Evolutionary conservation across 2,329 filamentous ascomycete species (phyloP), one percentile per base, ranked within the genome.

Genomic region (Zasmidium citrigriseum): DNA sequence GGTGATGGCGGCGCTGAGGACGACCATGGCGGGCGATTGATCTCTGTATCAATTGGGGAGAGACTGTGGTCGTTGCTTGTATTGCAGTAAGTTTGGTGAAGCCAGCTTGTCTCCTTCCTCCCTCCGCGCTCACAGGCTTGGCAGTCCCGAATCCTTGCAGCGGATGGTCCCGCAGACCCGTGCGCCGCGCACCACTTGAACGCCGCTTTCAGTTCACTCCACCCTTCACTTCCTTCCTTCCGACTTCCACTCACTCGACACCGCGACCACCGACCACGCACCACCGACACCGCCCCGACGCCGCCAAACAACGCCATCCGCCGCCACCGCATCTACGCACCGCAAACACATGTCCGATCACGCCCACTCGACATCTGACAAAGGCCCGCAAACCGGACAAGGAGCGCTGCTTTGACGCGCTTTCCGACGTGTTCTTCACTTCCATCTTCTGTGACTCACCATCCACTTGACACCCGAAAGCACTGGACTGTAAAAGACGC

Each of bases 1-100:
- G 80, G 93, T 98, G 82, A 99, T 97, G 72, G 95, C 98, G 72
- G 95, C 95, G 78, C 93, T 95, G 76, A 99, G 91, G 77, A 99
- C 91, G 77, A 99, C 95, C 95, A 25, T 45, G 45, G 14, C 48
- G 54, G 46, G 46, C 64, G 46, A 51, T 52, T 51, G 25, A 12
- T 27, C 14, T 41, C 7, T 29, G 34, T 41, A 41, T 41, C 5
- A n/a, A n/a, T 11, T 41, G 4, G 34, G 34, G 18, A 9, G 34
- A n/a, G 14, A 16, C 12, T 41, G 5, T n/a, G 18, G 18, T 41
- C 4, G 34, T 9, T 7, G 18, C 16, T 16, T 16, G 34, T 16
- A 41, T 22, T 24, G 12, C 46, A 22, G 41, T 18, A 16, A 45
- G 41, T 20, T 49, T 21, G 5, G 21, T 41, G 34, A 41, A 16